Evolutionary conservation across 2,329 filamentous ascomycete genomes (phyloP).

Genomic region (Fusarium sp.): DNA sequence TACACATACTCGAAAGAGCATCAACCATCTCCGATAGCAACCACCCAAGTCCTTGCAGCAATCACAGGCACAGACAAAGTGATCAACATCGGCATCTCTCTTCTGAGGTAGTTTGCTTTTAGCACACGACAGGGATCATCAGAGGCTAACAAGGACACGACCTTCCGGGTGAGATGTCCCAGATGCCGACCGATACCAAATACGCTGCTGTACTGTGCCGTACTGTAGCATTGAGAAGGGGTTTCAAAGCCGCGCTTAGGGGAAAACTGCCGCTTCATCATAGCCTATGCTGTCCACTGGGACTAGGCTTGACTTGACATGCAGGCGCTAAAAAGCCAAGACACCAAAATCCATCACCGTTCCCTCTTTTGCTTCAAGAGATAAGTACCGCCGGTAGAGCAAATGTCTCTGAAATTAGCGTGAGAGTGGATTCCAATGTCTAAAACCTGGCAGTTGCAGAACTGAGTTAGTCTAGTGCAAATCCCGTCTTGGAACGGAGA

Average conservation of each 20-base stretch:
- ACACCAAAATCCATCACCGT: constrained; percentile 21
- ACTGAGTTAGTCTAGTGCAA: constrained; percentile 11
- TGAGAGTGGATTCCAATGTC: constrained; percentile 8
- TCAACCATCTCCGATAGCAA: not conserved
- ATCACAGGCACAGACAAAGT: constrained; percentile 4
- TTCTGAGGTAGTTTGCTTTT: constrained; percentile 20
- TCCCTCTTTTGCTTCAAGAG: constrained; percentile 11
- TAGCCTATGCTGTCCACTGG: not conserved
- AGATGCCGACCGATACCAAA: constrained; percentile 11
- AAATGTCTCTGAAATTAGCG: constrained; percentile 14
- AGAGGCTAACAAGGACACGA: not conserved
- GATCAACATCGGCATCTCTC: constrained; percentile 9
- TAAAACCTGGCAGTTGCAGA: constrained; percentile 10
- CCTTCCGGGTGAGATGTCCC: not conserved
- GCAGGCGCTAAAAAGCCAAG: constrained; percentile 23
- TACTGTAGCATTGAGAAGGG: constrained; percentile 7
- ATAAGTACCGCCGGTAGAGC: constrained; percentile 1
- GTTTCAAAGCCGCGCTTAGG: constrained; percentile 14
- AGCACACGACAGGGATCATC: constrained; percentile 10
- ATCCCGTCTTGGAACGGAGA: constrained; percentile 23
- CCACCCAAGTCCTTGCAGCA: not conserved
- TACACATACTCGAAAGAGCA: not conserved
- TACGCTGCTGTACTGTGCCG: not conserved
- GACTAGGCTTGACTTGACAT: not conserved
- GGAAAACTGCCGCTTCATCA: constrained; percentile 15